Base-by-base conservation (phyloP, 2,329 filamentous ascomycete species). In the Aspergillus japonicus region DNA sequence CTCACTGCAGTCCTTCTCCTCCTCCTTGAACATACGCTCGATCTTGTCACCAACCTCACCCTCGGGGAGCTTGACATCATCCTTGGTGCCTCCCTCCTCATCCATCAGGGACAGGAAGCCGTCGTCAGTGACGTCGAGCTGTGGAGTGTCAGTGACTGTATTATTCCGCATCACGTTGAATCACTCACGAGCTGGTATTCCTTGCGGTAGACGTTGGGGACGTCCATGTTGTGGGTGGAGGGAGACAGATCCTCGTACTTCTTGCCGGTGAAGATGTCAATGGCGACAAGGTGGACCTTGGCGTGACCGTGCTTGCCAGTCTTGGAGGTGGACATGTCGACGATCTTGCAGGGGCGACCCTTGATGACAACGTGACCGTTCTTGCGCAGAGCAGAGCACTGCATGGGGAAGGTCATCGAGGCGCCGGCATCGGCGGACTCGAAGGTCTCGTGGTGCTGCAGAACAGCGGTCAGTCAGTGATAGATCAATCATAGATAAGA, bases 221-320 rank as follows among this genome's bases (percentile, higher is more conserved):
- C 95, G 76, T 99, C 92, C 80, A 82, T 82, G 75, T 81, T 88
- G 83, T 89, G 87, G 85, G 95, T 99, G 78, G 95, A 99, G 72
- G 95, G 95, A 82, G 89, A 97, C 66, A 99, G 88, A 85, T 99
- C 96, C 86, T 99, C 95, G 70, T 96, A 87, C 89, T 99, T 99
- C 91, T 97, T 99, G 87, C 86, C 86, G 69, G 93, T 99, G 89
- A 99, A 99, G 85, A 99, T 98, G 81, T 99, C 95, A 80, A 96
- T 88, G 78, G 92, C 95, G 76, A 97, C 90, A 74, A 99, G 85
- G 84, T 99, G 94, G 80, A 99, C 95, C 89, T 99, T 99, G 84
- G 95, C 95, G 91, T 99, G 96, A 82, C 95, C 95, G 90, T 99
- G 95, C 92, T 99, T 99, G 84, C 95, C 95, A 72, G 95, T 99